These are phyloP conservation scores for Hypoxylon crocopeplum DNA, from an alignment of 495 filamentous ascomycete genomes.

Conservation along the genomic window DNA sequence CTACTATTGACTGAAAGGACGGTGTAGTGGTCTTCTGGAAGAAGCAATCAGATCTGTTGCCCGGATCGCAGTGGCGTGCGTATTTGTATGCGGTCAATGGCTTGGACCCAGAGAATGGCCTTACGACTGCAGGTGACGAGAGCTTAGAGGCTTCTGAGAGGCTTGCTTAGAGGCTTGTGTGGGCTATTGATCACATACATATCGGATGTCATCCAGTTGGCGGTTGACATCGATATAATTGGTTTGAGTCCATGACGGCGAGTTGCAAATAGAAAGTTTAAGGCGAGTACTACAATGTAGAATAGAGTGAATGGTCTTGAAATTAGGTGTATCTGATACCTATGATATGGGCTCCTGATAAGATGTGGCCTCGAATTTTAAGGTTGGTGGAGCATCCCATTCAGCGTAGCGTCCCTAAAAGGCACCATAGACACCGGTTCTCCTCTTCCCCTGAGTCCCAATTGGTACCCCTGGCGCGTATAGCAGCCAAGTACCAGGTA, in stretches of 20 bases:
- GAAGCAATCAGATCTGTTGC: conserved; percentile 8
- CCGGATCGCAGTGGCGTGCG: conserved; percentile 1
- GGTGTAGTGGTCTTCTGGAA: conserved; percentile 10
- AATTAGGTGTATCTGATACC: conserved; percentile 21
- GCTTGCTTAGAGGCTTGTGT: too few relatives aligned
- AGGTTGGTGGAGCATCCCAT: conserved; percentile 24
- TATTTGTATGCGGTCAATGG: conserved; percentile 8
- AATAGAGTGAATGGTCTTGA: conserved; percentile 11
- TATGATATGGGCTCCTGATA: background rate
- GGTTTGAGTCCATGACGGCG: too few relatives aligned
- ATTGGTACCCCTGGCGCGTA: too few relatives aligned
- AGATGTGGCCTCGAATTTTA: conserved; percentile 23
- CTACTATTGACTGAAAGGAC: conserved; percentile 8
- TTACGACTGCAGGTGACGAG: conserved; percentile 3
- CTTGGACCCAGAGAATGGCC: conserved; percentile 2
- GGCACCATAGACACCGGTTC: too few relatives aligned
- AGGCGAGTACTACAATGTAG: background rate
- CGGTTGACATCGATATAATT: too few relatives aligned
- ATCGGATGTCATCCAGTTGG: too few relatives aligned
- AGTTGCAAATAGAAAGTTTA: conserved; percentile 34
- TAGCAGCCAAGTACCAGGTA: too few relatives aligned
- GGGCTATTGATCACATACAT: too few relatives aligned
- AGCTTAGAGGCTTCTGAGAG: too few relatives aligned
- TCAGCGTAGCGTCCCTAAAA: conserved; percentile 3
- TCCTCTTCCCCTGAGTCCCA: too few relatives aligned